Evolutionary conservation across 164 flowering plant species (phyloP).

Genomic region (Vitis labrusca): DNA sequence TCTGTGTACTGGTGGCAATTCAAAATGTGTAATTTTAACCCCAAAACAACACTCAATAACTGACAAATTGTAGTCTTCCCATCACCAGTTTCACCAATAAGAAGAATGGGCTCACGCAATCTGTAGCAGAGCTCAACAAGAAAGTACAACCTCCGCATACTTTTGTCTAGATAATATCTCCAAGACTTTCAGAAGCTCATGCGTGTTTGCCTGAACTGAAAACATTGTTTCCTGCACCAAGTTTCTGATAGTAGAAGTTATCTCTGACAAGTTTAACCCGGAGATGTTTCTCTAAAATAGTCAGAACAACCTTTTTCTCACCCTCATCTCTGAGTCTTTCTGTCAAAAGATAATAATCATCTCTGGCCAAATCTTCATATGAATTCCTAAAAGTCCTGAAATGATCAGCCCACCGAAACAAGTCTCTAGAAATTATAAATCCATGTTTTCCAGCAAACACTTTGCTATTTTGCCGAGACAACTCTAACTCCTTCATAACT

Average conservation of each 20-base stretch:
- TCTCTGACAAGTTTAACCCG: constrained; percentile 48
- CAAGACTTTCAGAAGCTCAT: constrained; percentile 22
- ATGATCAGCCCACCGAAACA: too few relatives aligned
- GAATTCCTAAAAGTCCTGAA: too few relatives aligned
- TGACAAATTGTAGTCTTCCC: constrained; percentile 97
- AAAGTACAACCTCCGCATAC: constrained; percentile 77
- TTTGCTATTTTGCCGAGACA: too few relatives aligned
- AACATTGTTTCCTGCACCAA: constrained; percentile 8
- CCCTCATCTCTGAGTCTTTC: constrained; percentile 77
- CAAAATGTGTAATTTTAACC: constrained; percentile 63
- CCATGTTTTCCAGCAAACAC: too few relatives aligned
- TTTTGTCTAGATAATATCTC: constrained; percentile 62
- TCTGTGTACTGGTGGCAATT: constrained; percentile 97
- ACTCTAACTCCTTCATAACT: too few relatives aligned
- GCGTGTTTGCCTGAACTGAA: constrained; percentile 5
- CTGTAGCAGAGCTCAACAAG: constrained; percentile 80
- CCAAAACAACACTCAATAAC: constrained; percentile 54
- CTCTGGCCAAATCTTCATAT: constrained; percentile 9
- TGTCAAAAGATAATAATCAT: constrained; percentile 86
- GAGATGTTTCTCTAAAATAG: constrained; percentile 63
- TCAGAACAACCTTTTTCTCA: constrained; percentile 72
- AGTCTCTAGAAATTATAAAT: too few relatives aligned
- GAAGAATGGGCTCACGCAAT: constrained; percentile 91
- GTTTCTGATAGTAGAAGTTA: constrained; percentile 56
- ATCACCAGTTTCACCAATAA: constrained; percentile 98